Conservation (phyloP, 2,329 filamentous ascomycete genomes). For the Helminthosporium solani region DNA sequence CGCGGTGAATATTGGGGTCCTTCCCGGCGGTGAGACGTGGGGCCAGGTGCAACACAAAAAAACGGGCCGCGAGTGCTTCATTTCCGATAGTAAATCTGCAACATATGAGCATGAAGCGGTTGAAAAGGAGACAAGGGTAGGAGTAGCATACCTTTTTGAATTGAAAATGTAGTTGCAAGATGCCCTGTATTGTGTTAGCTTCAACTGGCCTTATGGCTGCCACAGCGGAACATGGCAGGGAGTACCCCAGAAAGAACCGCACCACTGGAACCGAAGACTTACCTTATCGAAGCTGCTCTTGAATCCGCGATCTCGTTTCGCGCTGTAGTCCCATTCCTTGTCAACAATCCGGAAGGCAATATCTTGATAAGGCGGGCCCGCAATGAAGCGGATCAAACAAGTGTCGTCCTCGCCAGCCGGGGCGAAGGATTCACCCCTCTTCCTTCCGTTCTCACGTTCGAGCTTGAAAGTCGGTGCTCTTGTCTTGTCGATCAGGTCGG, state of each 20-base stretch:
- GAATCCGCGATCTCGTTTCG: slow-evolving; percentile 91
- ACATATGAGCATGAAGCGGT: slow-evolving; percentile 20
- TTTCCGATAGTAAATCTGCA: slow-evolving; percentile 52
- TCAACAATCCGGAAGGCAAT: slow-evolving; percentile 97
- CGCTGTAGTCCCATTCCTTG: slow-evolving; percentile 98
- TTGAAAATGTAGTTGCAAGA: slow-evolving; percentile 94
- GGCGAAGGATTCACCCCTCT: slow-evolving; percentile 87
- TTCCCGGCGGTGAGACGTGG: slow-evolving; percentile 4
- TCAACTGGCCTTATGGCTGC: slow-evolving; percentile 2
- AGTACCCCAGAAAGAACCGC: not conserved
- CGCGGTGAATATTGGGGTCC: not conserved
- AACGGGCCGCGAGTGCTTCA: slow-evolving; percentile 17
- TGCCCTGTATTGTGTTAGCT: slow-evolving; percentile 63
- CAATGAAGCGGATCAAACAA: slow-evolving; percentile 92
- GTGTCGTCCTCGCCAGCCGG: slow-evolving; percentile 95
- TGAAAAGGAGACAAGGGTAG: not conserved
- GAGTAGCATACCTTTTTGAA: slow-evolving; percentile 82
- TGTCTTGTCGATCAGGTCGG: slow-evolving; percentile 90
- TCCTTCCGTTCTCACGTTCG: slow-evolving; percentile 85
- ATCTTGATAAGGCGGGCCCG: slow-evolving; percentile 93
- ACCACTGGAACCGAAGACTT: slow-evolving; percentile 39
- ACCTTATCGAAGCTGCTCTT: slow-evolving; percentile 98
- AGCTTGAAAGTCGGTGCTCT: slow-evolving; percentile 96
- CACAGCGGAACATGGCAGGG: slow-evolving; percentile 1
- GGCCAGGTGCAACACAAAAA: slow-evolving; percentile 1